phyloP scores from a whole-genome alignment of 2,329 filamentous ascomycete species.

The Lithohypha guttulata region DNA sequence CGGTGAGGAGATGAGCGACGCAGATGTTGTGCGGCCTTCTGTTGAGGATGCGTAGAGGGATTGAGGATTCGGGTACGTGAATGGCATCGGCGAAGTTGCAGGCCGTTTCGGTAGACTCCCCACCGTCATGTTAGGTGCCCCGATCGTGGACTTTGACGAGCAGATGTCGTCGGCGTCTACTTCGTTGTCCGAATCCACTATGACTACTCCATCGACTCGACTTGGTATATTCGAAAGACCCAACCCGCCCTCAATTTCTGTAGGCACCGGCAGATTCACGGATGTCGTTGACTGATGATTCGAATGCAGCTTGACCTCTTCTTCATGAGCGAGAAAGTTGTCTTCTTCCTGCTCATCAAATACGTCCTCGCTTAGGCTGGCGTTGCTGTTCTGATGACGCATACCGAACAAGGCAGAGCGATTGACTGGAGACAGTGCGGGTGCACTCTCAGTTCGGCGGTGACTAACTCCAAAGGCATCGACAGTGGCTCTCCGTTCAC shows the following conservation, averaged over 20 bases:
- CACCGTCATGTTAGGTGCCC: constrained; percentile 15
- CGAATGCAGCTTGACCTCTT: constrained; percentile 21
- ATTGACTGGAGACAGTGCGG: constrained; percentile 39
- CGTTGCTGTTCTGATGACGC: constrained; percentile 29
- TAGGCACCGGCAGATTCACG: not conserved
- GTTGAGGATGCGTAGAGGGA: constrained; percentile 29
- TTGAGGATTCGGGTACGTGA: constrained; percentile 30
- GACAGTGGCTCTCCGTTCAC: constrained; percentile 36
- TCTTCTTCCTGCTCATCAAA: constrained; percentile 43
- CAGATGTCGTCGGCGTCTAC: constrained; percentile 13
- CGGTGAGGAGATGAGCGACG: constrained; percentile 37
- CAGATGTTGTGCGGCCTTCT: constrained; percentile 28
- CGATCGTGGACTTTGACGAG: constrained; percentile 23
- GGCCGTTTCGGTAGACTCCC: constrained; percentile 29
- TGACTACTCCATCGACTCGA: constrained; percentile 17
- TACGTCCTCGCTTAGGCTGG: constrained; percentile 35
- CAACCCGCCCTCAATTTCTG: constrained; percentile 11
- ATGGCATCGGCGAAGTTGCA: constrained; percentile 32
- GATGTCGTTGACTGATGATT: not conserved
- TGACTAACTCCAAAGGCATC: constrained; percentile 26
- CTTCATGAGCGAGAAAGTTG: constrained; percentile 31
- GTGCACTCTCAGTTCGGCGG: constrained; percentile 40
- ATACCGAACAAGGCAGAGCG: constrained; percentile 29
- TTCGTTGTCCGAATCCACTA: constrained; percentile 20
- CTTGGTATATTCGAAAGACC: constrained; percentile 14